These are phyloP conservation scores for Iberis pinnata DNA, from an alignment of 345 rosid genomes.

Conservation along the genomic window DNA sequence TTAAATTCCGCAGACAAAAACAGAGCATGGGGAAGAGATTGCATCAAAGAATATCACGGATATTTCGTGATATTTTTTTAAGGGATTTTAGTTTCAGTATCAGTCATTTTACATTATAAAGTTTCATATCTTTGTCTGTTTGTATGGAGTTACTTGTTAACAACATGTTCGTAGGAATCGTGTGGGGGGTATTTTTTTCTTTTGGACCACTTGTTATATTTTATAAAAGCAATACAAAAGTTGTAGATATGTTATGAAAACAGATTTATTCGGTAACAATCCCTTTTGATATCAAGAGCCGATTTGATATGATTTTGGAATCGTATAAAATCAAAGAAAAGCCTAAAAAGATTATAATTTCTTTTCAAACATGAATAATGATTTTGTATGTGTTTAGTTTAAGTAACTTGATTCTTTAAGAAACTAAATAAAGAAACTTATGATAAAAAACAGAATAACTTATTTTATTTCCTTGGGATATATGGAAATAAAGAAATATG, in stretches of 20 bases:
- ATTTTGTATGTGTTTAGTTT: slow-evolving; percentile 18
- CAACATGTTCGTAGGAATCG: no score
- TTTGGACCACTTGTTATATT: slow-evolving; percentile 25
- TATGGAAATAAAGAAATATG: no score
- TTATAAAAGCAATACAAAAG: no score
- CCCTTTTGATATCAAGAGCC: slow-evolving; percentile 14
- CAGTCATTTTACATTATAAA: slow-evolving; percentile 34
- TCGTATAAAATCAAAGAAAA: slow-evolving; percentile 18
- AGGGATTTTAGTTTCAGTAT: no score
- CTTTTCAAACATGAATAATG: not conserved
- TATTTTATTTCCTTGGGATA: no score
- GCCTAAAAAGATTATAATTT: not conserved
- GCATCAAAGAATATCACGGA: slow-evolving; percentile 48
- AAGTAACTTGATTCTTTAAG: slow-evolving; percentile 23
- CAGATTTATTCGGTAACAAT: slow-evolving; percentile 16
- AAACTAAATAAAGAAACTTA: slow-evolving; percentile 20
- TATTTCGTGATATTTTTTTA: slow-evolving; percentile 55
- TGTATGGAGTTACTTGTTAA: no score
- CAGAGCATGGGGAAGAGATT: slow-evolving; percentile 26
- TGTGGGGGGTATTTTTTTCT: no score
- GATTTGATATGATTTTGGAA: slow-evolving; percentile 23
- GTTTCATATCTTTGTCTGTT: slow-evolving; percentile 8
- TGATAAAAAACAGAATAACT: no score
- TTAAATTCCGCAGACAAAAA: not conserved
- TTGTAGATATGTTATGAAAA: slow-evolving; percentile 11